Evolutionary conservation across 768 basidiomycete genomes (phyloP).

Genomic region (Hygrocybe coccinea): DNA sequence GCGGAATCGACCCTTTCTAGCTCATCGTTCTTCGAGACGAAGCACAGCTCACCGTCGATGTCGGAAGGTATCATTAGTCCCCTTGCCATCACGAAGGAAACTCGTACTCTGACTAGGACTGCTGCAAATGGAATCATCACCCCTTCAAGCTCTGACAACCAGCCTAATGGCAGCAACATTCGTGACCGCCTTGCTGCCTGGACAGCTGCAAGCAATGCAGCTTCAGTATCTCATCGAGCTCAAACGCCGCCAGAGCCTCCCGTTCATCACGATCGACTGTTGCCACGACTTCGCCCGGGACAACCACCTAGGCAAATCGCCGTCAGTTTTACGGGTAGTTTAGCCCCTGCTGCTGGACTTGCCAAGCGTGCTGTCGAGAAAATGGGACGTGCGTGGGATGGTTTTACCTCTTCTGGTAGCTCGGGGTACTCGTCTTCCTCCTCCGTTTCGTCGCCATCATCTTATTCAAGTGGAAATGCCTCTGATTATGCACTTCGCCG

Average conservation of each 20-base stretch:
- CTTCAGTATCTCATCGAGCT: conserved; percentile 4
- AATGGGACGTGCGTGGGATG: conserved; percentile 50
- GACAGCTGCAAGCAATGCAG: conserved; percentile 26
- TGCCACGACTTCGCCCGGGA: conserved; percentile 14
- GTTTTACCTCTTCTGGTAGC: conserved; percentile 21
- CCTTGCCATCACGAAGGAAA: too few species aligned
- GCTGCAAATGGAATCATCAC: conserved; percentile 14
- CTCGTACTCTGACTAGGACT: conserved; percentile 33
- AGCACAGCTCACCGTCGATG: too few species aligned
- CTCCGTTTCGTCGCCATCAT: conserved; percentile 36
- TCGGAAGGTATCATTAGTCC: too few species aligned
- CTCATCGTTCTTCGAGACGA: conserved; percentile 28
- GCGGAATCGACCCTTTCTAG: too few species aligned
- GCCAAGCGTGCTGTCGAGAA: conserved; percentile 76
- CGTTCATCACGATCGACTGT: background rate
- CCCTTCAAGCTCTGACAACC: conserved; percentile 22
- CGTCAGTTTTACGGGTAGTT: conserved; percentile 63
- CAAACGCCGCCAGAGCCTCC: conserved; percentile 12
- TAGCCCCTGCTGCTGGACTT: conserved; percentile 68
- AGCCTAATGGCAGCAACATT: conserved; percentile 39
- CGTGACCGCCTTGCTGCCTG: conserved; percentile 47
- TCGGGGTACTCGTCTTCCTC: conserved; percentile 49
- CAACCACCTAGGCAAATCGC: conserved; percentile 52
- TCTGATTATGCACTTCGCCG: conserved; percentile 33
- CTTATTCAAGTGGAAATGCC: conserved; percentile 27